Percentiles rank a stretch among this genome's conserved stretches.
Evolutionary conservation across 129 eudicot species (phyloP).

Genomic region (Flaveria brownii): DNA sequence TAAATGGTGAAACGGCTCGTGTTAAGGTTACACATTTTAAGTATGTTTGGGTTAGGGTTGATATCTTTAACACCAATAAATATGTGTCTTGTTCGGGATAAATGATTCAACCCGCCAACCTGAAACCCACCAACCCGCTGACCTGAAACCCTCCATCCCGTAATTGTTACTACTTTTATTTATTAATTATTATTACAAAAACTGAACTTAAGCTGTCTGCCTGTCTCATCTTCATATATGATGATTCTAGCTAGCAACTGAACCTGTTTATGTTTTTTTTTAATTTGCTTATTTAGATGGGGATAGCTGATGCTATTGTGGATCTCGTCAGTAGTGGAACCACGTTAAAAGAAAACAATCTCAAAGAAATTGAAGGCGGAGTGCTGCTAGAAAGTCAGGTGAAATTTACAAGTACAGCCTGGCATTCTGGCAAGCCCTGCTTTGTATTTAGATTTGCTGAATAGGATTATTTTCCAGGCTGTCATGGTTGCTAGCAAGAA

Average conservation of each 20-base stretch:
- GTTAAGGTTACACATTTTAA: background rate
- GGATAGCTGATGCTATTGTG: conserved; percentile 96
- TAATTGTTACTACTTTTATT: too few species aligned
- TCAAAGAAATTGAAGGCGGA: conserved; percentile 95
- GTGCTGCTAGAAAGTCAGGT: conserved; percentile 88
- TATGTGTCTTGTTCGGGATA: too few species aligned
- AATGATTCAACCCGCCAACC: too few species aligned
- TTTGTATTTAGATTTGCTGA: background rate
- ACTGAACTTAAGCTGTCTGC: background rate
- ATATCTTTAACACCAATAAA: background rate
- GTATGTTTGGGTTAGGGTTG: background rate
- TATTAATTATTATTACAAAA: background rate
- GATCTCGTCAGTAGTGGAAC: conserved; percentile 98
- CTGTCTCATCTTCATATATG: conserved; percentile 11
- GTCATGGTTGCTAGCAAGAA: conserved; percentile 89
- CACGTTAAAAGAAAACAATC: conserved; percentile 83
- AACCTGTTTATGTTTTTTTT: conserved; percentile 9
- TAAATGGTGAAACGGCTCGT: background rate
- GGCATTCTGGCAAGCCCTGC: background rate
- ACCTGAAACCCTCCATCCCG: too few species aligned
- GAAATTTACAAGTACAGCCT: conserved; percentile 10
- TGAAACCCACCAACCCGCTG: too few species aligned
- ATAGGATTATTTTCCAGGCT: conserved; percentile 53
- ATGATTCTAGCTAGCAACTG: conserved; percentile 11
- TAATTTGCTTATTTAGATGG: conserved; percentile 59